Percentiles rank a stretch among this genome's conserved stretches.
Conservation (phyloP, 306 rosid genomes). For the Casuarina glauca region DNA sequence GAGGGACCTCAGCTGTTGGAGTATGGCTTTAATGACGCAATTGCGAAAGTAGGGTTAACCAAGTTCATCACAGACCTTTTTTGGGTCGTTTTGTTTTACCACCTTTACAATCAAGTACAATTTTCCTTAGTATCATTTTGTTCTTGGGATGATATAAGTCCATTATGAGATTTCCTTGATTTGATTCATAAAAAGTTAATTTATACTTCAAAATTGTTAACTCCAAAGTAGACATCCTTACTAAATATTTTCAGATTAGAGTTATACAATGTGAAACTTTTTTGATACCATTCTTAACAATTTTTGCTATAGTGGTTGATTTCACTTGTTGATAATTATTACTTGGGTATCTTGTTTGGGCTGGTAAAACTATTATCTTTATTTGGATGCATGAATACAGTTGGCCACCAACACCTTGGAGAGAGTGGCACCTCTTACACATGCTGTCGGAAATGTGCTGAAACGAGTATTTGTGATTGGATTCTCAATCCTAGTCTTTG, state of each 20-base stretch:
- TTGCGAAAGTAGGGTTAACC: conserved; percentile 80
- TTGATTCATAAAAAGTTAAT: too few species aligned
- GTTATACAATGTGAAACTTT: too few species aligned
- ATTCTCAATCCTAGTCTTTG: conserved; percentile 75
- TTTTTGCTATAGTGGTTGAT: neutral
- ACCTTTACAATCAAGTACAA: conserved; percentile 90
- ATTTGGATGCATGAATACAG: conserved; percentile 39
- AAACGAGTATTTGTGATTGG: conserved; percentile 97
- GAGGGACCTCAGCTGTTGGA: conserved; percentile 86
- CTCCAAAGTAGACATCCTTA: too few species aligned
- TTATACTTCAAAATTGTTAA: too few species aligned
- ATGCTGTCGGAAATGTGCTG: conserved; percentile 95
- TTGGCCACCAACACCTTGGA: conserved; percentile 93
- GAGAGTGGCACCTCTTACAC: conserved; percentile 98
- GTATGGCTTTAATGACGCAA: conserved; percentile 78
- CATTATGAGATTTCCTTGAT: neutral
- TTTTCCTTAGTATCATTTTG: neutral
- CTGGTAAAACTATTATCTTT: neutral
- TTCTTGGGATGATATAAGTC: neutral
- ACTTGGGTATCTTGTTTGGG: neutral
- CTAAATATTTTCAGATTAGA: too few species aligned
- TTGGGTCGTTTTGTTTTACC: conserved; percentile 97
- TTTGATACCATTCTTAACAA: neutral
- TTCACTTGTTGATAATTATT: neutral
- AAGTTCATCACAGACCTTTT: conserved; percentile 82